Evolutionary conservation across 345 rosid genomes (phyloP).

Genomic region (Xanthoceras sorbifolium): DNA sequence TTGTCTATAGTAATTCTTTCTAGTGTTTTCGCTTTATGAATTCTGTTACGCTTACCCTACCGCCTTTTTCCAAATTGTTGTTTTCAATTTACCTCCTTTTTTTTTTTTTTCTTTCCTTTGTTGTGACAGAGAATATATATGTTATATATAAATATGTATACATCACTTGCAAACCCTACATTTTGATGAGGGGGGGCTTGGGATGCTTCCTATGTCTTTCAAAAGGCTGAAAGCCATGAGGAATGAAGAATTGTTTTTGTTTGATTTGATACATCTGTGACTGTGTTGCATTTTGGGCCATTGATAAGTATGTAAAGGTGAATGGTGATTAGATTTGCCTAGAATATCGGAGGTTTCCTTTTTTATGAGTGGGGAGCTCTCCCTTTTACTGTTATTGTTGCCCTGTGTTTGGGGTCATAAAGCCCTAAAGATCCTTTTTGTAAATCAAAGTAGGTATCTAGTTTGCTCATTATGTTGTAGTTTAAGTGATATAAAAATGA

Average conservation of each 20-base stretch:
- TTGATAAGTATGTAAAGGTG: conserved; percentile 32
- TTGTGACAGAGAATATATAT: conserved; percentile 19
- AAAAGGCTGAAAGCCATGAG: conserved; percentile 55
- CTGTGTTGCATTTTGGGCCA: conserved; percentile 42
- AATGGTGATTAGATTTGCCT: conserved; percentile 35
- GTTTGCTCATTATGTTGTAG: not conserved
- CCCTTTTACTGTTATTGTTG: conserved; percentile 22
- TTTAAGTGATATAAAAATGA: not conserved
- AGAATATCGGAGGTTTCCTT: conserved; percentile 38
- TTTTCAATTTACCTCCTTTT: conserved; percentile 12
- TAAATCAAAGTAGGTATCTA: conserved; percentile 3
- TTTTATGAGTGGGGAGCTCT: conserved; percentile 32
- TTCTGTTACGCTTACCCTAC: conserved; percentile 3
- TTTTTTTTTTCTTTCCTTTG: conserved; percentile 8
- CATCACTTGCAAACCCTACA: conserved; percentile 33
- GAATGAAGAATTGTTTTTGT: conserved; percentile 43
- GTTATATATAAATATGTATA: conserved; percentile 8
- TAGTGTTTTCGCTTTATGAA: conserved; percentile 35
- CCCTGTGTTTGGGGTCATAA: conserved; percentile 20
- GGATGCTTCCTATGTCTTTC: conserved; percentile 62
- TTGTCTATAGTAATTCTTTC: conserved; percentile 35
- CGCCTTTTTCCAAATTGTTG: conserved; percentile 2
- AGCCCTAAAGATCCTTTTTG: not conserved
- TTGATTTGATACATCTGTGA: conserved; percentile 41
- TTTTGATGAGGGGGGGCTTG: conserved; percentile 40